Percentiles rank a stretch among this genome's conserved stretches.
Evolutionary conservation across 352 stramenopile genomes (phyloP).

Genomic region (Hyaloperonospora brassicae): DNA sequence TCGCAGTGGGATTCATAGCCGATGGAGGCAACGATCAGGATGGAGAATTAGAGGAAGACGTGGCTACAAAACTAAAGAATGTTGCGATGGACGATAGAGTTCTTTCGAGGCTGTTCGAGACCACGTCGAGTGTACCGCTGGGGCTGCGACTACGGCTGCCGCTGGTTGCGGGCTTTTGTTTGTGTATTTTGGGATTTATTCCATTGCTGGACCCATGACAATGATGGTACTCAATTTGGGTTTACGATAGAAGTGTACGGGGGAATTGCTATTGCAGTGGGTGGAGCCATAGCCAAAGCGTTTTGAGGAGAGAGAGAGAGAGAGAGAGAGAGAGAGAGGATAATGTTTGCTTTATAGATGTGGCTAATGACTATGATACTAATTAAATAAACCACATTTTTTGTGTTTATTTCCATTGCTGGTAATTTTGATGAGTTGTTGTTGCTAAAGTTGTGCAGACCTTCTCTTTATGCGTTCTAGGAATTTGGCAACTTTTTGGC

Average conservation of each 20-base stretch:
- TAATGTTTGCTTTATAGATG: too few relatives aligned
- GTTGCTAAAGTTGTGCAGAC: slow-evolving; percentile 35
- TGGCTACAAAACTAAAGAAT: not conserved
- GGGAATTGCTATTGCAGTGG: slow-evolving; percentile 71
- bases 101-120: not conserved
- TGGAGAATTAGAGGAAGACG: too few relatives aligned
- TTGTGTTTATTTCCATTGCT: too few relatives aligned
- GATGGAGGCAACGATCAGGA: slow-evolving; percentile 15
- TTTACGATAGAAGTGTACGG: slow-evolving; percentile 79
- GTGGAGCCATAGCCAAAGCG: slow-evolving; percentile 75
- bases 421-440: too few relatives aligned
- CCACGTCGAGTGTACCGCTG: slow-evolving; percentile 25
- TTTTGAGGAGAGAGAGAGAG: slow-evolving; percentile 27
- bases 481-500: slow-evolving; percentile 84
- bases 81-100: not conserved
- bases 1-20: slow-evolving; percentile 4
- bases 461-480: slow-evolving; percentile 83
- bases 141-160: slow-evolving; percentile 59
- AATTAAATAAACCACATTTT: too few relatives aligned
- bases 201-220: slow-evolving; percentile 73
- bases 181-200: slow-evolving; percentile 82
- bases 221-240: slow-evolving; percentile 84
- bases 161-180: slow-evolving; percentile 70
- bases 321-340: too few relatives aligned
- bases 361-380: too few relatives aligned